Evolutionary conservation across 495 filamentous ascomycete species (phyloP), one percentile per base, ranked within the genome.

Genomic region (Penicillium soppii): DNA sequence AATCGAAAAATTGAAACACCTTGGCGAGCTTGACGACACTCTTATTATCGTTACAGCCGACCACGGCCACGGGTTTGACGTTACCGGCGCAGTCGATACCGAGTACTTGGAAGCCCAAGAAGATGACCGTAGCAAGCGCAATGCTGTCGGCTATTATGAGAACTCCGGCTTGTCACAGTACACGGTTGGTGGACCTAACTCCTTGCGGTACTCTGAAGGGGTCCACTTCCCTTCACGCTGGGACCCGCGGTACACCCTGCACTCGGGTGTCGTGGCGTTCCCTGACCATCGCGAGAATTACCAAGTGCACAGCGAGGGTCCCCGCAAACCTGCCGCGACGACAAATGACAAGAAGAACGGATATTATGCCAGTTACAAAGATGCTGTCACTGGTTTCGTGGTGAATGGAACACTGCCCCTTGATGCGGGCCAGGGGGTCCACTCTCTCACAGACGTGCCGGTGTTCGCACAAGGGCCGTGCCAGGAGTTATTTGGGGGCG

Each of bases 21-120:
- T 85, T 1, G 75, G 76, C 36, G 66, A 76, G 19, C 68, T 86
- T 3, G 80, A 89, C 12, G 79, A 86, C 27, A 90, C 87, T 0
- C 69, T 88, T 1, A 75, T 90, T 50, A 54, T 90, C 32, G 84
- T 90, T 25, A 88, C 85, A 8, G 85, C 87, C 5, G 87, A 90
- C 63, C 87, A 90, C 69, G 87, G 87, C 29, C 86, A 90, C 70
- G 87, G 87, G 44, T 90, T 90, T 56, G 85, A 86, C 53, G 80
- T 82, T 44, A 79, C 75, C 44, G 79, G 79, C 46, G 71, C 68
- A 25, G 77, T 77, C 12, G 80, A 82, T 50, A 81, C 79, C 3
- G 51, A 65, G 49, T 90, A 89, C 69, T 66, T 88, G 7, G 66
- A 76, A 9, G 78, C 73, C 3, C 80, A 87, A 57, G 56, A 67